These are phyloP conservation scores for Tulasnella sp. DNA, from an alignment of 768 basidiomycete genomes.

Conservation along the genomic window DNA sequence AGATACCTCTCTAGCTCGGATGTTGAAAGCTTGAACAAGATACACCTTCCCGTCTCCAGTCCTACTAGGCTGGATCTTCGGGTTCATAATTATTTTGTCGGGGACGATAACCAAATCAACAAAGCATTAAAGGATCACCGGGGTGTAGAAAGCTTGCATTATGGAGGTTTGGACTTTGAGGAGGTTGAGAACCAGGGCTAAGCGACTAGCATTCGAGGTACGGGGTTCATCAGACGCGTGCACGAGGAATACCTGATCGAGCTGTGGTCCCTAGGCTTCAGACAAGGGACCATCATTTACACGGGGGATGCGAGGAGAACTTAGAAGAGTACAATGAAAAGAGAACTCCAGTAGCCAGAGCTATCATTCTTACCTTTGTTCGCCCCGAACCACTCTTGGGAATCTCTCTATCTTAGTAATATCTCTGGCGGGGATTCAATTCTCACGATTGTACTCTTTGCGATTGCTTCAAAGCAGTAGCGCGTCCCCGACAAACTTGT, in stretches of 20 bases:
- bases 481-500: slow-evolving; percentile 75
- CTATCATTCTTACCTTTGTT: slow-evolving; percentile 31
- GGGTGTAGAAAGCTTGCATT: not conserved
- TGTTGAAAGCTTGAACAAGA: not conserved
- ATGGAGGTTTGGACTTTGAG: not conserved
- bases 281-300: too few species aligned
- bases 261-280: too few species aligned
- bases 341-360: not conserved
- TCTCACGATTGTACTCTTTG: slow-evolving; percentile 82
- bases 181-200: not conserved
- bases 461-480: slow-evolving; percentile 88
- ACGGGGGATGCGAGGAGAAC: too few species aligned
- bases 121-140: not conserved
- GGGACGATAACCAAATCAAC: not conserved
- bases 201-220: not conserved
- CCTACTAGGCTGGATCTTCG: not conserved
- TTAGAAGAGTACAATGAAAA: too few species aligned
- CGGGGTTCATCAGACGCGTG: too few species aligned
- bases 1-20: not conserved
- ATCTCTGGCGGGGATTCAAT: slow-evolving; percentile 76
- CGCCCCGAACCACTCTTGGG: slow-evolving; percentile 50
- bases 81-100: not conserved
- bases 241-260: too few species aligned
- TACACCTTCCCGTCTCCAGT: not conserved
- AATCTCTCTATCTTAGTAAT: slow-evolving; percentile 83